A percentile compares a stretch with the other conserved stretches of the same genome.
Evolutionary conservation across 2,329 filamentous ascomycete species (phyloP).

Genomic region (Phoma sp.): DNA sequence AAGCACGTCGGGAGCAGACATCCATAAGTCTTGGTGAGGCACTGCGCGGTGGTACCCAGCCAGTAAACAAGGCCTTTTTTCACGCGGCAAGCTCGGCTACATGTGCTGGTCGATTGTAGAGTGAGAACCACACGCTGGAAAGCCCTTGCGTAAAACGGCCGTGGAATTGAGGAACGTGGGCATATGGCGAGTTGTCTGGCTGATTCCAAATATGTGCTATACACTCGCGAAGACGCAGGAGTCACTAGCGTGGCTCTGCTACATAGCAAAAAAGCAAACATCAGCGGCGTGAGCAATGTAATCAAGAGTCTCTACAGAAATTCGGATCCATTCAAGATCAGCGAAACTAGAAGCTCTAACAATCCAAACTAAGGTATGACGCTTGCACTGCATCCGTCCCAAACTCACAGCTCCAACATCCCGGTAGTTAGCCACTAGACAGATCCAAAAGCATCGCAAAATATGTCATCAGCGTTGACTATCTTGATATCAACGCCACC

Average conservation of each 20-base stretch:
- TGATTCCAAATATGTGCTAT: background rate
- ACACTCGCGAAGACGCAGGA: too few species aligned
- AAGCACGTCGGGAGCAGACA: background rate
- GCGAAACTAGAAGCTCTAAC: too few species aligned
- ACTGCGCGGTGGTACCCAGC: too few species aligned
- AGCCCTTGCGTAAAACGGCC: constrained; percentile 1
- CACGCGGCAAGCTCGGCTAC: background rate
- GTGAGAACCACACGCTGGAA: background rate
- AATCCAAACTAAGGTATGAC: too few species aligned
- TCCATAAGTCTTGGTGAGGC: background rate
- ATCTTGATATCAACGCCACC: background rate
- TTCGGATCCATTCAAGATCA: too few species aligned
- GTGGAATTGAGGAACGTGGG: background rate
- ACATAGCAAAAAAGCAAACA: too few species aligned
- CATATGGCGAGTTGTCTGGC: background rate
- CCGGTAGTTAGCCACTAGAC: too few species aligned
- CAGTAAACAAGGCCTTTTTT: background rate
- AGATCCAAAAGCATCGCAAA: too few species aligned
- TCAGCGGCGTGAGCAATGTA: too few species aligned
- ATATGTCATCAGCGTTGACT: too few species aligned
- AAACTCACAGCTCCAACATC: background rate
- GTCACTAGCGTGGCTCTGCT: too few species aligned
- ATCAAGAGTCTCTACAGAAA: too few species aligned
- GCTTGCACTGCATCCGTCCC: background rate
- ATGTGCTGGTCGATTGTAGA: background rate